phyloP scores from a whole-genome alignment of 2,329 filamentous ascomycete species.

The Hortaea sp. region DNA sequence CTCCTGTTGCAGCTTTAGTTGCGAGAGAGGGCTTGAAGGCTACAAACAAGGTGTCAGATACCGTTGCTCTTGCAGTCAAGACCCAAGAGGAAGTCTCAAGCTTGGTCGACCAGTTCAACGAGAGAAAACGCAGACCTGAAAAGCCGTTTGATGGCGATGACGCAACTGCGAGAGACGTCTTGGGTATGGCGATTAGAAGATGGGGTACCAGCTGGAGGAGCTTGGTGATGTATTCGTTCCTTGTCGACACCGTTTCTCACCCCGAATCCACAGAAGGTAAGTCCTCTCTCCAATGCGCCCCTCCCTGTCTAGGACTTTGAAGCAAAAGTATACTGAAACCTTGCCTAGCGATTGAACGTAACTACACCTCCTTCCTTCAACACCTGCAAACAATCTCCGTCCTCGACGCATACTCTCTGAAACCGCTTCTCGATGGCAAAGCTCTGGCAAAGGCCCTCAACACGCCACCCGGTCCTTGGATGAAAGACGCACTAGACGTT shows the following conservation, averaged over 20 bases:
- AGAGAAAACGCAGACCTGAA: slow-evolving; percentile 37
- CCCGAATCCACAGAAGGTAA: slow-evolving; percentile 33
- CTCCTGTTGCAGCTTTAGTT: slow-evolving; percentile 52
- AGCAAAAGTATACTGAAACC: slow-evolving; percentile 5
- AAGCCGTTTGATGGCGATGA: slow-evolving; percentile 35
- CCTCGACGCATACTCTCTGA: slow-evolving; percentile 39
- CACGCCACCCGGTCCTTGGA: slow-evolving; percentile 70
- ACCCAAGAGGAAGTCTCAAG: slow-evolving; percentile 53
- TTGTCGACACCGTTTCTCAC: slow-evolving; percentile 48
- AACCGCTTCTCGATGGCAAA: slow-evolving; percentile 58
- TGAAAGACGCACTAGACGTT: slow-evolving; percentile 66
- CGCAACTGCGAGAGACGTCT: slow-evolving; percentile 44
- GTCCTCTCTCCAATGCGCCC: slow-evolving; percentile 12
- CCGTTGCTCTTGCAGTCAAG: slow-evolving; percentile 56
- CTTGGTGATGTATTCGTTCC: slow-evolving; percentile 57
- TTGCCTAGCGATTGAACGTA: slow-evolving; percentile 33
- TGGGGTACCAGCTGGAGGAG: slow-evolving; percentile 67
- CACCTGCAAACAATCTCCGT: slow-evolving; percentile 43
- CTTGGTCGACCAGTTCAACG: slow-evolving; percentile 45
- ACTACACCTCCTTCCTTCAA: slow-evolving; percentile 45
- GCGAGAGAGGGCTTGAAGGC: slow-evolving; percentile 70
- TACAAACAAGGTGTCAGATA: slow-evolving; percentile 62
- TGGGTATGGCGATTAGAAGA: slow-evolving; percentile 64
- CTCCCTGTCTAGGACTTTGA: not conserved
- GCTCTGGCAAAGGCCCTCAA: slow-evolving; percentile 57